Percentiles rank a stretch among this genome's conserved stretches.
Evolutionary conservation across 805 yeast genomes (phyloP).

Genomic region (Candida succiphila): DNA sequence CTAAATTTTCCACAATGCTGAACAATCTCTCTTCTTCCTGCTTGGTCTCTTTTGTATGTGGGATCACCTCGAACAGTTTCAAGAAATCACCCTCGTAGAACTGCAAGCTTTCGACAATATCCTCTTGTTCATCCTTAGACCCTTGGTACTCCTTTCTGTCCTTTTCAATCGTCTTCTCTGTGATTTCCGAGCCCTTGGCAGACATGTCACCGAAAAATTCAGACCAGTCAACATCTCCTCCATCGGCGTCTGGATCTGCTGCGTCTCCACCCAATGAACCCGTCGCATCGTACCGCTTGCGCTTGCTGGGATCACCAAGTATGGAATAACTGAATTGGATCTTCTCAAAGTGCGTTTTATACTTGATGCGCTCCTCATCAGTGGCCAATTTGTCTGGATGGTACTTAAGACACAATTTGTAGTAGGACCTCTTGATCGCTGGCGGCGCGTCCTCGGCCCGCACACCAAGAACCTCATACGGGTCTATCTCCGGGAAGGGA

Average conservation of each 20-base stretch:
- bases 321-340: slow-evolving; percentile 71
- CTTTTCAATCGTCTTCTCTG: slow-evolving; percentile 56
- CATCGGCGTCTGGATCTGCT: slow-evolving; percentile 17
- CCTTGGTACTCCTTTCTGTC: slow-evolving; percentile 58
- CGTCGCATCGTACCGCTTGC: slow-evolving; percentile 56
- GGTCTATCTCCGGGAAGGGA: slow-evolving; percentile 49
- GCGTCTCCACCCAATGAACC: slow-evolving; percentile 41
- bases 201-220: slow-evolving; percentile 40
- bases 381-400: slow-evolving; percentile 61
- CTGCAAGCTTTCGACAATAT: slow-evolving; percentile 51
- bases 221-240: slow-evolving; percentile 43
- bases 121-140: slow-evolving; percentile 48
- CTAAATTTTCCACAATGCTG: slow-evolving; percentile 36
- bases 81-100: slow-evolving; percentile 54
- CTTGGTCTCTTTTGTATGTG: slow-evolving; percentile 59
- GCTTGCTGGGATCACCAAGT: slow-evolving; percentile 45
- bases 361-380: slow-evolving; percentile 20
- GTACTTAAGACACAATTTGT: slow-evolving; percentile 47
- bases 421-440: slow-evolving; percentile 58
- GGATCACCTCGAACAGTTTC: slow-evolving; percentile 60
- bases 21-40: slow-evolving; percentile 56
- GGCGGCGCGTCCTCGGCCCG: slow-evolving; percentile 29
- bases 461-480: slow-evolving; percentile 46
- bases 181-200: slow-evolving; percentile 29
- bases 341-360: slow-evolving; percentile 42